Evolutionary conservation across 495 filamentous ascomycete genomes (phyloP), one percentile per base, ranked within the genome.

Genomic region (Xylaria cubensis): DNA sequence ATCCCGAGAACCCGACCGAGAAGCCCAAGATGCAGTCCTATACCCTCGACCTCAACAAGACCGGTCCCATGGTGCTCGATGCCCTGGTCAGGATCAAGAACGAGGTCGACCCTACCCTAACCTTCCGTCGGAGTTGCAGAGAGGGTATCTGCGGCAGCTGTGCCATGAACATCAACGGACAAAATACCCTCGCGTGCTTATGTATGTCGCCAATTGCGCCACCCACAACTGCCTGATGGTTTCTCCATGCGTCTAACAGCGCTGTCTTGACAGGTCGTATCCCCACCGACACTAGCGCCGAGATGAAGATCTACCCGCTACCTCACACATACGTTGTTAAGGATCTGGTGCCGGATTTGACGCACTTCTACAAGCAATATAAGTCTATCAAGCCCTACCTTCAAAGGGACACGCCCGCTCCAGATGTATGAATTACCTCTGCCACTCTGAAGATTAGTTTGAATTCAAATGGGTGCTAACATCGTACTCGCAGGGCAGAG

Each of bases 281-380:
- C 73, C 94, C 97, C 55, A 90, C 91, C 74, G 94, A 97, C 67
- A 90, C 91, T 69, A 82, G 79, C 73, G 85, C 91, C 74, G 93
- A 97, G 75, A 87, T 93, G 77, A 96, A 97, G 87, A 96, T 99
- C 87, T 99, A 99, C 85, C 96, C 96, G 17, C 89, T 99, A 70
- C 96, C 96, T 73, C 96, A 99, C 88, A 99, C 94, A 81, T 99
- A 97, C 87, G 92, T 98, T 75, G 95, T 99, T 85, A 99, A 97
- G 90, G 96, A 99, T 80, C 88, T 99, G 73, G 95, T 99, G 15
- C 95, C 96, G 62, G 96, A 99, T 82, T 85, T 99, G 75, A 99
- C 96, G 75, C 92, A 93, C 72, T 98, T 99, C 90, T 99, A 99
- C 92, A 97, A 98, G 88, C 96, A 99, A 88, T 99, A 99, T 90